phyloP scores from a whole-genome alignment of 768 basidiomycete species.

The Russula sp. region DNA sequence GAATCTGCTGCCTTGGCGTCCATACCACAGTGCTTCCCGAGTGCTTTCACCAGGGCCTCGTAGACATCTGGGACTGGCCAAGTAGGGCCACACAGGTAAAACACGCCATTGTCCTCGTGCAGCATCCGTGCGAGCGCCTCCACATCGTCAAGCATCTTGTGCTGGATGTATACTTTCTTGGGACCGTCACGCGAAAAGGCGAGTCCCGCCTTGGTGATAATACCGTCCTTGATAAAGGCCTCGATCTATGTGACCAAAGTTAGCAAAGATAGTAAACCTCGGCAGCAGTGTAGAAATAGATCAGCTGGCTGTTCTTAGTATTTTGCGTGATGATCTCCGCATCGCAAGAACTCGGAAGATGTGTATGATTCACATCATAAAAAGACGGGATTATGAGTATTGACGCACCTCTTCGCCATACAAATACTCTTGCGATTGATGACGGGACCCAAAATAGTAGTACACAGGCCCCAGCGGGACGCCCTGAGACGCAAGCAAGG shows the following conservation, averaged over 20 bases:
- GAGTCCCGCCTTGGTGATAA: slow-evolving; percentile 87
- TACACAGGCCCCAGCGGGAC: slow-evolving; percentile 86
- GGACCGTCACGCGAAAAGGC: slow-evolving; percentile 95
- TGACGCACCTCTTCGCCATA: slow-evolving; percentile 73
- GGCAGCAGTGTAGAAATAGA: background rate
- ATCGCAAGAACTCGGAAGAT: slow-evolving; percentile 24
- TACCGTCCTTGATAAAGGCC: slow-evolving; percentile 79
- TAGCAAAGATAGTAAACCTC: slow-evolving; percentile 6
- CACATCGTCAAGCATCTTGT: slow-evolving; percentile 94
- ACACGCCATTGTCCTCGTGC: slow-evolving; percentile 69
- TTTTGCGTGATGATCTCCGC: slow-evolving; percentile 24
- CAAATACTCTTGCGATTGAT: slow-evolving; percentile 93
- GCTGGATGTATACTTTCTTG: slow-evolving; percentile 96
- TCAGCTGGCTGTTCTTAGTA: slow-evolving; percentile 31
- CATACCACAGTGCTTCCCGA: slow-evolving; percentile 68
- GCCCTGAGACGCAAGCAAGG: slow-evolving; percentile 72
- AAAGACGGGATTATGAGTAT: background rate
- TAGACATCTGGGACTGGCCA: slow-evolving; percentile 99
- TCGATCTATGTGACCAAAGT: slow-evolving; percentile 52
- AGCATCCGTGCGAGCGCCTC: slow-evolving; percentile 72
- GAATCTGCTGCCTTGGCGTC: slow-evolving; percentile 65
- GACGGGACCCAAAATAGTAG: slow-evolving; percentile 98
- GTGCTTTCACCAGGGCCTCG: slow-evolving; percentile 81
- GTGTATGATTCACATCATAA: slow-evolving; percentile 27
- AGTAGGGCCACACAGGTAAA: slow-evolving; percentile 97